Conservation (phyloP, 768 basidiomycete species). For the Termitomyces sp. region DNA sequence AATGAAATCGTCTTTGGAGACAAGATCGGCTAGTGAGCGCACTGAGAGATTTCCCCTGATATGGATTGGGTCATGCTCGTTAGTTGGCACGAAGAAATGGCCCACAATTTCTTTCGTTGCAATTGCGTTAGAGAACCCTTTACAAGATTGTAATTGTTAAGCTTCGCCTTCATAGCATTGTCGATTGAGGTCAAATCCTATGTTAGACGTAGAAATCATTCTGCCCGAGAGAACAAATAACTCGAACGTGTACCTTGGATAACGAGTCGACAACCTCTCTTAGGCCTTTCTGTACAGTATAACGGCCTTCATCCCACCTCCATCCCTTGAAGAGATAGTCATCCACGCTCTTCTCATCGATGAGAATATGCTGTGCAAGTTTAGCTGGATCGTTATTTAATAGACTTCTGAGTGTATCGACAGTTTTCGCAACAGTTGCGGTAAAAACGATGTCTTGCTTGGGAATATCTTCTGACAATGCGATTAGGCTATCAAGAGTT, state of each 20-base stretch:
- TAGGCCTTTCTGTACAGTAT: conserved; percentile 76
- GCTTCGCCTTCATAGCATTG: conserved; percentile 87
- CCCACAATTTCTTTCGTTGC: conserved; percentile 90
- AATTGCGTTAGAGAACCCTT: conserved; percentile 90
- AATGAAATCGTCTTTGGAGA: conserved; percentile 76
- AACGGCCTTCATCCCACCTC: conserved; percentile 94
- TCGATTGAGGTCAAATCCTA: conserved; percentile 96
- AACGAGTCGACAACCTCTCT: conserved; percentile 82
- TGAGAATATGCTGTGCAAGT: conserved; percentile 67
- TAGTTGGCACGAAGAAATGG: neutral
- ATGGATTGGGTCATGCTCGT: conserved; percentile 8
- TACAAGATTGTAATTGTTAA: conserved; percentile 87
- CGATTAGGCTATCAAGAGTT: conserved; percentile 84
- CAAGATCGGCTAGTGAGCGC: conserved; percentile 79
- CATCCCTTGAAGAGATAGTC: conserved; percentile 76
- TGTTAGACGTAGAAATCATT: conserved; percentile 4
- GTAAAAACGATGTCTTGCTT: conserved; percentile 91
- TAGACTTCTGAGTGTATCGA: conserved; percentile 89
- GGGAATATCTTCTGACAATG: conserved; percentile 87
- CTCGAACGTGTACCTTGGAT: conserved; percentile 57
- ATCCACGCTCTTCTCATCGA: conserved; percentile 77
- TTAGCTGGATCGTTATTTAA: conserved; percentile 82
- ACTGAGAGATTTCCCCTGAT: conserved; percentile 91
- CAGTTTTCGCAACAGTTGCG: conserved; percentile 81
- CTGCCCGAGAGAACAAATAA: neutral